Evolutionary conservation across 345 rosid species (phyloP).

Genomic region (Mangifera indica): DNA sequence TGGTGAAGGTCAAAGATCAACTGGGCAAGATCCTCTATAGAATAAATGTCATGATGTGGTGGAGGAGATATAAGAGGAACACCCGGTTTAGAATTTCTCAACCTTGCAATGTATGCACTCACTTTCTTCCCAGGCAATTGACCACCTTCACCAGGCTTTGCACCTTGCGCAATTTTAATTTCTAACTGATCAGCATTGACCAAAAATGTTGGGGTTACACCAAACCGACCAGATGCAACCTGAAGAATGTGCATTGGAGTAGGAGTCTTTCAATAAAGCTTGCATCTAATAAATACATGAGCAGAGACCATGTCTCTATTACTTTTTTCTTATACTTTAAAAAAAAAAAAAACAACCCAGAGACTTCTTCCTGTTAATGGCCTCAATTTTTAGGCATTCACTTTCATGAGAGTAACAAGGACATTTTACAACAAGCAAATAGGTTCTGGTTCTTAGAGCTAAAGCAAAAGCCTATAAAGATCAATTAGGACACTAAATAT

Average conservation of each 20-base stretch:
- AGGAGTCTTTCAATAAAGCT: not conserved
- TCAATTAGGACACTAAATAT: not conserved
- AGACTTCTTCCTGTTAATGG: not conserved
- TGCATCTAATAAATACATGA: slow-evolving; percentile 4
- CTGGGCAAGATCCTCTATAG: slow-evolving; percentile 98
- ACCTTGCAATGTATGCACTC: slow-evolving; percentile 94
- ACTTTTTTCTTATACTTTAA: not conserved
- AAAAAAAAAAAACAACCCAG: not conserved
- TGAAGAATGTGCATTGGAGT: slow-evolving; percentile 36
- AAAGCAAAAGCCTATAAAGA: slow-evolving; percentile 3
- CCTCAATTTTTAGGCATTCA: slow-evolving; percentile 3
- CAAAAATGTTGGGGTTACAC: slow-evolving; percentile 97
- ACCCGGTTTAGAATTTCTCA: slow-evolving; percentile 96
- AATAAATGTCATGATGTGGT: slow-evolving; percentile 96
- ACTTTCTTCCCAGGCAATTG: slow-evolving; percentile 99
- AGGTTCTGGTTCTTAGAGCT: not conserved
- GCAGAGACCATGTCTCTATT: not conserved
- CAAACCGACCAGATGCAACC: slow-evolving; percentile 99
- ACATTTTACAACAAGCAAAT: slow-evolving; percentile 4
- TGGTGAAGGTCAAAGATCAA: slow-evolving; percentile 97
- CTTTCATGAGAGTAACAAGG: not conserved
- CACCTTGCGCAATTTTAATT: slow-evolving; percentile 99
- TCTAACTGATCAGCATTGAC: slow-evolving; percentile 92
- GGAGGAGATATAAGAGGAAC: slow-evolving; percentile 99
- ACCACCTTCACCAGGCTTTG: slow-evolving; percentile 99